phyloP scores from a whole-genome alignment of 1,284 basidiomycete species.

The Puccinia horiana region DNA sequence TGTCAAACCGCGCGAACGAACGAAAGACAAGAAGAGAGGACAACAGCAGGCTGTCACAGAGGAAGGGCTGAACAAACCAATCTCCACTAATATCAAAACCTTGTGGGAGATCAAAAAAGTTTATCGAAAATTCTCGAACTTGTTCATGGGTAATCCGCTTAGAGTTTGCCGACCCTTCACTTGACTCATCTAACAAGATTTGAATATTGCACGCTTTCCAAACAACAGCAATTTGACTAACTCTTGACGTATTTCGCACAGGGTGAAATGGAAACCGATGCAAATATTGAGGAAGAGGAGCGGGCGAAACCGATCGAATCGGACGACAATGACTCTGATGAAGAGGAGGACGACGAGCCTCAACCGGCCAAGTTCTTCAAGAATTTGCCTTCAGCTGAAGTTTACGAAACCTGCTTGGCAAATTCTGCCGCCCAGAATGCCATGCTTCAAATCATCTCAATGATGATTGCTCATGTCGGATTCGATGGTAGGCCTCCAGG shows the following conservation, averaged over 20 bases:
- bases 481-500: conserved; percentile 33
- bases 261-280: conserved; percentile 9
- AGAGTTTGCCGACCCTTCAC: conserved; percentile 9
- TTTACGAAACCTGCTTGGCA: conserved; percentile 28
- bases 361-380: neutral
- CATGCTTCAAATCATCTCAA: conserved; percentile 35
- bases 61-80: conserved; percentile 26
- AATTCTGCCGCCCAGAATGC: conserved; percentile 17
- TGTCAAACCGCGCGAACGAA: neutral
- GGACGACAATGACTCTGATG: conserved; percentile 25
- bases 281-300: conserved; percentile 14
- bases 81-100: conserved; percentile 34
- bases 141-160: conserved; percentile 26
- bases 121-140: conserved; percentile 25
- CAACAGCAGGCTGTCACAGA: neutral
- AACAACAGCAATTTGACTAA: neutral
- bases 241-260: neutral
- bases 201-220: neutral
- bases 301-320: conserved; percentile 2
- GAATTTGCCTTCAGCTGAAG: conserved; percentile 29
- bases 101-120: conserved; percentile 49
- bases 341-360: conserved; percentile 35
- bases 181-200: neutral
- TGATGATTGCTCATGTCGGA: conserved; percentile 43
- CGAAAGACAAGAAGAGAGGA: conserved; percentile 32